Evolutionary conservation across 371 early-diverging fungal species (phyloP), one percentile per base, ranked within the genome.

Genomic region (Mucor sp.): DNA sequence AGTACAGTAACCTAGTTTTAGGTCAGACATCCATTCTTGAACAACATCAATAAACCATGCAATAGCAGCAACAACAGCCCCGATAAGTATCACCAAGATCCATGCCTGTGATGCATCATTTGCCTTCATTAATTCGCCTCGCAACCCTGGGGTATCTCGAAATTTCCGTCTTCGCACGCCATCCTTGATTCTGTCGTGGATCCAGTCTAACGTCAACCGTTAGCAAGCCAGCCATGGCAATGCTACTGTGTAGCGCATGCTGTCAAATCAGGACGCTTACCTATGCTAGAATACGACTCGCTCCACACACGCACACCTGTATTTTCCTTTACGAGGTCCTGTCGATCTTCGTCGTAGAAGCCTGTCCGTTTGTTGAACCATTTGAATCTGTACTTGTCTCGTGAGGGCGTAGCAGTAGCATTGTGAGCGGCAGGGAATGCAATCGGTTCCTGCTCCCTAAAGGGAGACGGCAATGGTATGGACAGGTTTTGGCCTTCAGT

Each of bases 111-210:
- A 76, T 21, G 93, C 91, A 72, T 97, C 96, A 59, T 79, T 87
- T 37, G 86, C 76, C 41, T 90, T 77, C 14, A 76, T 75, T 47
- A 93, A 61, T 66, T 81, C 78, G 0, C 93, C 92, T 23, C 81
- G 71, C 8, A 87, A 44, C 6, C 91, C 90, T 9, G 81, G 79
- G 17, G 75, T 68, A 7, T 84, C 79, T 23, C 88, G 80, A 25
- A 97, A 63, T 47, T 77, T 83, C 23, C 92, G 80, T 30, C 92
- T 77, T 21, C 97, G 78, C 1, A 90, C 85, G n/a, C 93, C 86
- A 74, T 97, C 97, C 72, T 95, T 93, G 47, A 94, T 89, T 65
- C 88, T 85, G 70, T 97, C 97, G 68, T 96, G 95, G 43, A 95
- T 93, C 95, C 95, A 97, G 76, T 97, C 96, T 82, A 65, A 21